Evolutionary conservation across 2,329 filamentous ascomycete genomes (phyloP), one percentile per base, ranked within the genome.

Genomic region (Curvularia sp.): DNA sequence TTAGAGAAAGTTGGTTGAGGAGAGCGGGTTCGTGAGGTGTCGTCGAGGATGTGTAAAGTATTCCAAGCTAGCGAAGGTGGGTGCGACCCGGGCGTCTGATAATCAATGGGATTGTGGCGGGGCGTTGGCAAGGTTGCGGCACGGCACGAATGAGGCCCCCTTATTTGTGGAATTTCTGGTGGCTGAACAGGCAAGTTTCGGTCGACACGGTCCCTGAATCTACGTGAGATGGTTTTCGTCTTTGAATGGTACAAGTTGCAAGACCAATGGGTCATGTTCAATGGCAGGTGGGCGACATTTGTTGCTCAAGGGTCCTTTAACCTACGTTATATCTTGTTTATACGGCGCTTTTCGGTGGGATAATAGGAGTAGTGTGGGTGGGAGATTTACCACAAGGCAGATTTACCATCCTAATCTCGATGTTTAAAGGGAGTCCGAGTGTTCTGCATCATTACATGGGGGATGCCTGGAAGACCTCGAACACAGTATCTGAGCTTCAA

Each of bases 201-300:
- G 59, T 71, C 65, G 64, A 66, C 63, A 60, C 66, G 65, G 57
- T 68, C 70, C 66, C 74, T 77, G 57, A 67, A 64, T 65, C 65
- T 71, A 60, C 67, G 73, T 77, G 72, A 76, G 72, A 72, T 72
- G 60, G 68, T 72, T 54, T 66, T 67, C 44, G 67, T 65, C 61
- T 73, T 71, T 49, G 63, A 55, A 54, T 63, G 67, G 66, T 65
- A 63, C 57, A 55, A 62, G 66, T 69, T 67, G 49, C 64, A 57
- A 66, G 70, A 73, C 68, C 72, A 64, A 65, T 62, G 64, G 75
- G 73, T 76, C 73, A 75, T 75, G 65, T 65, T 73, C 67, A 69
- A 66, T 58, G 63, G 60, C 57, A 58, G 58, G 63, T 64, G 58
- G 63, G 61, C 64, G 65, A 66, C 69, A 75, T 75, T 60, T 66